Percentiles rank a stretch among this genome's conserved stretches.
phyloP scores from a whole-genome alignment of 2,329 filamentous ascomycete genomes.

The Zymoseptoria passerinii region DNA sequence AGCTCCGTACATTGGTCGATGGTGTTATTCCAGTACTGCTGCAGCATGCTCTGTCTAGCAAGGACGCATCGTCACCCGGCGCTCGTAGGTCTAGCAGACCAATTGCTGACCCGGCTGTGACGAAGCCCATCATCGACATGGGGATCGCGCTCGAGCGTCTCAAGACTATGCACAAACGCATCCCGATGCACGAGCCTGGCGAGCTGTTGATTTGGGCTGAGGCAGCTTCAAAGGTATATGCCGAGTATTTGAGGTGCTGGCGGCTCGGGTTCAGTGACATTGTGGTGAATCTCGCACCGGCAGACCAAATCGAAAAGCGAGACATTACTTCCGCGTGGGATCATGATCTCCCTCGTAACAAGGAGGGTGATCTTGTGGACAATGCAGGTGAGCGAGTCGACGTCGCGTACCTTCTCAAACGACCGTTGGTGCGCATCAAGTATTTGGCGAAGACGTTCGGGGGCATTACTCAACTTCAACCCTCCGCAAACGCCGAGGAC shows the following conservation, averaged over 20 bases:
- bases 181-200: constrained; percentile 64
- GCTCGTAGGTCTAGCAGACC: constrained; percentile 22
- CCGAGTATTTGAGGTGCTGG: constrained; percentile 81
- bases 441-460: constrained; percentile 78
- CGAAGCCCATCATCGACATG: constrained; percentile 88
- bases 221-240: constrained; percentile 67
- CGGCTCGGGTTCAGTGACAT: constrained; percentile 89
- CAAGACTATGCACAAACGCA: constrained; percentile 68
- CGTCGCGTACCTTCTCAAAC: constrained; percentile 84
- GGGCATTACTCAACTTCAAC: constrained; percentile 51
- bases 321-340: constrained; percentile 42
- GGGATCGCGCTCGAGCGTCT: constrained; percentile 81
- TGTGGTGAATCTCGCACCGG: constrained; percentile 81
- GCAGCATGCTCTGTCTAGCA: constrained; percentile 70
- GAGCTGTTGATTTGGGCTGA: constrained; percentile 75
- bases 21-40: constrained; percentile 90
- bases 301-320: constrained; percentile 44
- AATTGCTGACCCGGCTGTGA: constrained; percentile 53
- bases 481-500: constrained; percentile 49
- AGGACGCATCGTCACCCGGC: constrained; percentile 44
- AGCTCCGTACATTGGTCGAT: constrained; percentile 86
- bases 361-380: constrained; percentile 49
- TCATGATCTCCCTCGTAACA: constrained; percentile 48
- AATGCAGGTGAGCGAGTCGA: constrained; percentile 82
- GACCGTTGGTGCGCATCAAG: constrained; percentile 80